phyloP scores from a whole-genome alignment of 2,329 filamentous ascomycete genomes.

The Aspergillus glaucus region DNA sequence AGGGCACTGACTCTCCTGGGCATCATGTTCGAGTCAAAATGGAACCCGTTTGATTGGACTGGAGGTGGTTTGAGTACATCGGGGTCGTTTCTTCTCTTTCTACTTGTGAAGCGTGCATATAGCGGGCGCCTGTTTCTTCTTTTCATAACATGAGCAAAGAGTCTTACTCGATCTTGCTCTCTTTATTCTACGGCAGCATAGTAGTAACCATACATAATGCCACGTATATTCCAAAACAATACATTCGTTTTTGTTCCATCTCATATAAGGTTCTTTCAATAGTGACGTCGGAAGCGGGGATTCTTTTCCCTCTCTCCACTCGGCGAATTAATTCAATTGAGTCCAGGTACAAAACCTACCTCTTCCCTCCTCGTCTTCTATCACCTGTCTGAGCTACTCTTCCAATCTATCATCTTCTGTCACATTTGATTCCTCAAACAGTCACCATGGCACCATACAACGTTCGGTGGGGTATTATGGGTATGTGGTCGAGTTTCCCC shows the following conservation, averaged over 20 bases:
- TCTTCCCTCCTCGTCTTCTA: neutral
- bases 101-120: constrained; percentile 9
- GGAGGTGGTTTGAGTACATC: neutral
- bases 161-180: neutral
- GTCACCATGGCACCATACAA: constrained; percentile 29
- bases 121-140: constrained; percentile 14
- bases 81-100: constrained; percentile 1
- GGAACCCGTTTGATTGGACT: constrained; percentile 26
- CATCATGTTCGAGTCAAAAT: constrained; percentile 36
- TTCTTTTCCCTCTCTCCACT: neutral
- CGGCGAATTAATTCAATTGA: neutral
- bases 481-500: constrained; percentile 21
- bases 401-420: neutral
- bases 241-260: neutral
- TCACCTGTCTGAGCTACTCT: neutral
- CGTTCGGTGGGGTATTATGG: constrained; percentile 40
- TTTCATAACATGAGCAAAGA: neutral
- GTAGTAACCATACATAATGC: neutral
- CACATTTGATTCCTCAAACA: neutral
- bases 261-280: neutral
- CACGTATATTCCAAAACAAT: neutral
- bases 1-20: constrained; percentile 31
- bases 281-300: neutral
- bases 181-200: neutral
- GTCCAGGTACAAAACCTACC: neutral